phyloP scores from a whole-genome alignment of 176 grass and related monocot genomes.

The Eleusine coracana region DNA sequence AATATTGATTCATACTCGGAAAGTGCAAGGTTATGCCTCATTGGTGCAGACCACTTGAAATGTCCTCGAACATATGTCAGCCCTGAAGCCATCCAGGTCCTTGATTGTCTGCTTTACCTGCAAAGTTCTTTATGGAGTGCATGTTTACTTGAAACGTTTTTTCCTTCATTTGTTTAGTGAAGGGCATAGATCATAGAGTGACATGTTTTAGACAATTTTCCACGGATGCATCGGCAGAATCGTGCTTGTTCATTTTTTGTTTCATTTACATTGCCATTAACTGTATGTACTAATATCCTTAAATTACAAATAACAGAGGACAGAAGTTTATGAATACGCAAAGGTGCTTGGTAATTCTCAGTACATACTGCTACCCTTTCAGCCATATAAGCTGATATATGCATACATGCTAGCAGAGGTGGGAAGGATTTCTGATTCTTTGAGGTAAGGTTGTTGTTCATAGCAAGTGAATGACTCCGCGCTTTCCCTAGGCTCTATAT shows the following conservation, averaged over 20 bases:
- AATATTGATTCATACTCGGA: slow-evolving; percentile 88
- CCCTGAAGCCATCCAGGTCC: slow-evolving; percentile 94
- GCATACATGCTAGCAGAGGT: slow-evolving; percentile 96
- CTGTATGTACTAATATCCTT: slow-evolving; percentile 39
- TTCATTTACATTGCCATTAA: slow-evolving; percentile 16
- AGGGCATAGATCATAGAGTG: too few species aligned
- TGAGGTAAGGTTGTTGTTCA: slow-evolving; percentile 64
- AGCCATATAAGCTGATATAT: slow-evolving; percentile 97
- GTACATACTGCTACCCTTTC: slow-evolving; percentile 85
- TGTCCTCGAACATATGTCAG: slow-evolving; percentile 86
- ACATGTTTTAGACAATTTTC: slow-evolving; percentile 3
- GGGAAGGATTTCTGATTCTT: slow-evolving; percentile 83
- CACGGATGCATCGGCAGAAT: slow-evolving; percentile 24
- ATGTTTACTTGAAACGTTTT: slow-evolving; percentile 10
- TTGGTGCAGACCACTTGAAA: slow-evolving; percentile 93
- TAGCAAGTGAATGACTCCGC: neutral
- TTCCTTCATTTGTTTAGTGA: neutral
- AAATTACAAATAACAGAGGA: slow-evolving; percentile 68
- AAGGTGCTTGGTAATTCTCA: slow-evolving; percentile 98
- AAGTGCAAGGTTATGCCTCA: slow-evolving; percentile 85
- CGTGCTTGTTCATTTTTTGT: slow-evolving; percentile 18
- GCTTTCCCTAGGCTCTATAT: slow-evolving; percentile 12
- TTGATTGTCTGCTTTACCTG: slow-evolving; percentile 10
- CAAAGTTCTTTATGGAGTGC: neutral
- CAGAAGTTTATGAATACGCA: slow-evolving; percentile 93